Evolutionary conservation across 1,139 yeast species (phyloP).

Genomic region (Protomyces inouyei): DNA sequence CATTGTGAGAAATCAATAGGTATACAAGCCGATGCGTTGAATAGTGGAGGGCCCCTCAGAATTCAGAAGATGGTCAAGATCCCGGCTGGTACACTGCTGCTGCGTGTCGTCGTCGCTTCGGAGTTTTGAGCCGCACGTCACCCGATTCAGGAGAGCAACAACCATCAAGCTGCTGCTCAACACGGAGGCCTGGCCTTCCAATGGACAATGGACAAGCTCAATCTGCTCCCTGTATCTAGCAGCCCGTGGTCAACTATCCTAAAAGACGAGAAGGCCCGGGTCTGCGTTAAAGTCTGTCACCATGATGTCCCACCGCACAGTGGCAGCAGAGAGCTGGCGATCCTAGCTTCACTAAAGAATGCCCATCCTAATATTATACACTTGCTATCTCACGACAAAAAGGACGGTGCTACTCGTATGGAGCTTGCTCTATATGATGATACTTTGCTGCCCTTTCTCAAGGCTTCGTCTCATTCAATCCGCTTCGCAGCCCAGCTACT

Average conservation of each 20-base stretch:
- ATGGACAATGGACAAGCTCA: too few species aligned
- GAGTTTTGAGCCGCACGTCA: too few species aligned
- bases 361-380: background rate
- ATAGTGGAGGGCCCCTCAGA: too few species aligned
- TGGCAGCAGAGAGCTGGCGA: conserved; percentile 3
- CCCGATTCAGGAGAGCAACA: too few species aligned
- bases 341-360: background rate
- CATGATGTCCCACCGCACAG: conserved; percentile 2
- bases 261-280: background rate
- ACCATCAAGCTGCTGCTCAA: too few species aligned
- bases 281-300: conserved; percentile 2
- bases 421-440: conserved; percentile 1
- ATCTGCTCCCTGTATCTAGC: background rate
- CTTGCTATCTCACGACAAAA: background rate
- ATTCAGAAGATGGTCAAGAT: too few species aligned
- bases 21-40: too few species aligned
- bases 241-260: conserved; percentile 5
- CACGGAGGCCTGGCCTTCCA: too few species aligned
- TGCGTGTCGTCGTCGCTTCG: too few species aligned
- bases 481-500: background rate
- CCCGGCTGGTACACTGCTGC: too few species aligned
- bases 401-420: background rate
- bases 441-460: conserved; percentile 3
- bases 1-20: background rate
- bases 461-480: background rate